Base-by-base conservation (phyloP, 2,329 filamentous ascomycete species). In the Anthostomella pinea region DNA sequence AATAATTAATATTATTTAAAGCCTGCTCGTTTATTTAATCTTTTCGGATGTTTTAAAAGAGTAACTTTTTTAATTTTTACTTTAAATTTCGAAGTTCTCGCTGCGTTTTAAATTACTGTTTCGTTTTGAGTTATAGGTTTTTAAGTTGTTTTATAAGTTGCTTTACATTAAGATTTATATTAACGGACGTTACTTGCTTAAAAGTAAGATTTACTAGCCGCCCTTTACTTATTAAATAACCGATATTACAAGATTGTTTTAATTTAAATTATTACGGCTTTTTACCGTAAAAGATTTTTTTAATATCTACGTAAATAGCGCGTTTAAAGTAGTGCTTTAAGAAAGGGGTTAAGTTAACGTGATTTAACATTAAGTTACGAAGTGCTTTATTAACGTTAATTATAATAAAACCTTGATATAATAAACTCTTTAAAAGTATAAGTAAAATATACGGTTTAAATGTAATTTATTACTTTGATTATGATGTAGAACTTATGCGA, bases 401-500 rank as follows among this genome's bases (percentile, higher is more conserved):
- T 41, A 9, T 16, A 36, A 25, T 20, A 15, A 10, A 27, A 30
- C 14, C 18, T 18, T 28, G 13, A 11, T 15, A 30, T n/a, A 8
- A 29, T 37, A 3, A 25, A n/a, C n/a, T n/a, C n/a, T n/a, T 14
- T 16, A 35, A 10, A 10, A 14, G 23, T 11, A 23, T 4, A 30
- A 22, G 25, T 21, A 19, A 29, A 37, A 54, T 36, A 16, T 15
- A 54, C 46, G 21, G 37, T 42, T 54, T 33, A 46, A 14, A 32
- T 51, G 48, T 15, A 48, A 47, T 9, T 21, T 34, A 25, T 57
- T 56, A 9, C 37, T 41, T 28, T 33, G 26, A 35, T 33, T 30
- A 29, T 55, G 54, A 20, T 32, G 36, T 29, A 56, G 43, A 34
- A 17, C 40, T 35, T 57, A 57, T 15, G 17, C 29, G 20, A 43